Evolutionary conservation across 305 asterid genomes (phyloP), one percentile per base, ranked within the genome.

Genomic region (Nicotiana rustica): DNA sequence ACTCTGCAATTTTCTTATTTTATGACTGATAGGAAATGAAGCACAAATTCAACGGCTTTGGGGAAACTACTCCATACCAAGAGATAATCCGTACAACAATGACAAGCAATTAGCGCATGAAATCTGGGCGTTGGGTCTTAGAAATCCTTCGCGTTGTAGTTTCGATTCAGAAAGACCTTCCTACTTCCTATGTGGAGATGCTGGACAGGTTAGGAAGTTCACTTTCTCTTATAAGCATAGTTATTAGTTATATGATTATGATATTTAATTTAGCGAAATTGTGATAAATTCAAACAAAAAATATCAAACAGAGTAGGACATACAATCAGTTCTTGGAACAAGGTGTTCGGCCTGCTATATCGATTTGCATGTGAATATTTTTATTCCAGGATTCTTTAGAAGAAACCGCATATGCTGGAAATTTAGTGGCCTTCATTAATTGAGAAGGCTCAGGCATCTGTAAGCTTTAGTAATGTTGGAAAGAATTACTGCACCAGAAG

Each of bases 131-230:
- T 25, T 86, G 2, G 99, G 99, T 33, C 84, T 96, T 12, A 84
- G 98, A 80, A 96, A 96, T 87, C 99, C 99, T 9, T 96, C 98
- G 99, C 95, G 99, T 59, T 96, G 99, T 88, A 96, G 98, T 83
- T 96, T 96, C 10, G 99, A 96, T 86, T 90, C 98, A 76, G 88
- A 86, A 8, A 92, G 94, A 86, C 97, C 99, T 79, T 90, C 93
- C 18, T 96, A 94, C 84, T 94, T 96, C 78, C 41, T 88, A 52
- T 96, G 98, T 82, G 97, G 93, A 61, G 99, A 96, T 75, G 88
- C 86, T 1, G 99, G 99, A 36, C 97, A 94, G 98, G 99, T 96
- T 71, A 19, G 38, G 2, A 71, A 6, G 7, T 21, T 1, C 4
- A 21, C 38, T 47, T 3, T 71, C 19, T 47, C 14, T 71, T 2